Evolutionary conservation across 768 basidiomycete genomes (phyloP).

Genomic region (Termitomyces sp.): DNA sequence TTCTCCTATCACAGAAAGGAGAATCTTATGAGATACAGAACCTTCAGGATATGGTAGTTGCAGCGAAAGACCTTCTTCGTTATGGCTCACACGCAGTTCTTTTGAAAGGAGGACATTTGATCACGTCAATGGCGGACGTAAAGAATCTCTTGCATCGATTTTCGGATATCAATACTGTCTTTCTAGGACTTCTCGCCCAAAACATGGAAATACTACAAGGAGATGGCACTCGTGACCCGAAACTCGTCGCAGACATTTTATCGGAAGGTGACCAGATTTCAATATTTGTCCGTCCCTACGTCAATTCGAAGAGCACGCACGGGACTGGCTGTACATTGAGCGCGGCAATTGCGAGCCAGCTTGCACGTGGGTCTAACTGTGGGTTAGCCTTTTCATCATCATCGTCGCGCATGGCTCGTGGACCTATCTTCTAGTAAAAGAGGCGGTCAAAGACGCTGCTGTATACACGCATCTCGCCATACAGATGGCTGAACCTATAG

Average conservation of each 20-base stretch:
- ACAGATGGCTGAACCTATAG: conserved; percentile 58
- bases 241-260: conserved; percentile 62
- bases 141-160: conserved; percentile 19
- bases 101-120: conserved; percentile 83
- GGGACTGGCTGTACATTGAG: conserved; percentile 94
- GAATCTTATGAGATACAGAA: conserved; percentile 27
- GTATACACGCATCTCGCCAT: conserved; percentile 76
- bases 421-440: conserved; percentile 32
- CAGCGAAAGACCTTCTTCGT: conserved; percentile 41
- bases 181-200: conserved; percentile 40
- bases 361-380: conserved; percentile 51
- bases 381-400: background rate
- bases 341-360: conserved; percentile 66
- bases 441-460: conserved; percentile 56
- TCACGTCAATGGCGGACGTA: conserved; percentile 40
- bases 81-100: conserved; percentile 56
- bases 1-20: conserved; percentile 44
- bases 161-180: conserved; percentile 30
- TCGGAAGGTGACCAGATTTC: conserved; percentile 33
- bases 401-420: background rate
- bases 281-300: conserved; percentile 53
- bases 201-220: conserved; percentile 60
- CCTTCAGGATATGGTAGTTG: conserved; percentile 56
- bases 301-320: conserved; percentile 73
- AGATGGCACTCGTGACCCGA: conserved; percentile 13